Conservation (phyloP, 2,329 filamentous ascomycete genomes). For the Phialemonium atrogriseum region DNA sequence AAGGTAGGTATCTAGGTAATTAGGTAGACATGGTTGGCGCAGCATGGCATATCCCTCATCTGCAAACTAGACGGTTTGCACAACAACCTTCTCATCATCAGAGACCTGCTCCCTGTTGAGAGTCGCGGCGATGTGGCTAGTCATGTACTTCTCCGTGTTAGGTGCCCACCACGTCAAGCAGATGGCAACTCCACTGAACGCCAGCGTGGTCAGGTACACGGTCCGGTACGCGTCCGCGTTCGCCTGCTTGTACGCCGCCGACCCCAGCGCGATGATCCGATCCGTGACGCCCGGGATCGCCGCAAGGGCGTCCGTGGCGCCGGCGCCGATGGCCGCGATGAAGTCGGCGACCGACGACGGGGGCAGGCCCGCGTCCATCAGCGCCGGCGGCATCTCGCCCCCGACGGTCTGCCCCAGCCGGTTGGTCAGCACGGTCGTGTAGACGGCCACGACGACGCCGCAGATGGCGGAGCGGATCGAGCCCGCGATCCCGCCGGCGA, state of each 20-base stretch:
- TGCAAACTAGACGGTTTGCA: too few species aligned
- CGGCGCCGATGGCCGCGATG: slow-evolving; percentile 14
- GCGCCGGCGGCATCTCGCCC: slow-evolving; percentile 16
- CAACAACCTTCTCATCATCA: too few species aligned
- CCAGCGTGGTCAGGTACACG: slow-evolving; percentile 19
- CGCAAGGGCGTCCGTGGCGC: slow-evolving; percentile 8
- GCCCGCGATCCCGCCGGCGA: slow-evolving; percentile 17
- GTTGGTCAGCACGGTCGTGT: slow-evolving; percentile 19
- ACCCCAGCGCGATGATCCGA: slow-evolving; percentile 15
- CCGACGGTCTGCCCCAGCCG: slow-evolving; percentile 15
- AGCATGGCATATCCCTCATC: too few species aligned
- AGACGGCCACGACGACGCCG: slow-evolving; percentile 16
- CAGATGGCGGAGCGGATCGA: slow-evolving; percentile 15
- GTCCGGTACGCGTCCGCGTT: slow-evolving; percentile 19
- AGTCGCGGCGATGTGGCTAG: slow-evolving; percentile 8
- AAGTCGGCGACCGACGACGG: slow-evolving; percentile 16
- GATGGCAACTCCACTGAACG: slow-evolving; percentile 17
- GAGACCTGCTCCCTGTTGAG: slow-evolving; percentile 4
- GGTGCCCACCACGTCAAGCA: slow-evolving; percentile 8
- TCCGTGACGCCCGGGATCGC: slow-evolving; percentile 18
- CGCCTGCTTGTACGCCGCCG: slow-evolving; percentile 18
- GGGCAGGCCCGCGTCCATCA: slow-evolving; percentile 19
- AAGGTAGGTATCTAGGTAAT: too few species aligned
- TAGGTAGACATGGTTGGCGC: too few species aligned
- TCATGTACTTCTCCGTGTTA: slow-evolving; percentile 9